Evolutionary conservation across 805 yeast species (phyloP), one percentile per base, ranked within the genome.

Genomic region (Yueomyces sp.): DNA sequence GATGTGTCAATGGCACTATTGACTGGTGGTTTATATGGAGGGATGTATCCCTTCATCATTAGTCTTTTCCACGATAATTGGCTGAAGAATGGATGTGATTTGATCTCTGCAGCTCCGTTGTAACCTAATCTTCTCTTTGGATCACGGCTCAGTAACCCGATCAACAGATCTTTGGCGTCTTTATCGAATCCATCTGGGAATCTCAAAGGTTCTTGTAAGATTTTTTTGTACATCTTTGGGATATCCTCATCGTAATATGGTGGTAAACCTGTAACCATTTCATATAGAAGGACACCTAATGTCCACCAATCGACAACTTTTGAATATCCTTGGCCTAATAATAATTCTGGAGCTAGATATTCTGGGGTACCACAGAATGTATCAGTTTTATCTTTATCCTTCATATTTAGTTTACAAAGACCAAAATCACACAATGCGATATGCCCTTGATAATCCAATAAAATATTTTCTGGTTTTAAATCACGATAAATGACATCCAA

Each of bases 251-350:
- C 96, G 60, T 85, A 90, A 59, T 85, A 90, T 37, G 97, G 97
- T 2, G 97, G 97, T 51, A 90, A 72, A 0, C 96, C 95, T 1
- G 96, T 86, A 48, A 90, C 69, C 97, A 90, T 90, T 59, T 88
- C 97, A 62, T 85, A 90, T 39, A 90, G 68, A 42, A 90, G 69
- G n/a, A 88, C 86, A 33, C 97, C 97, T 53, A 90, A 69, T 2
- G 97, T 90, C 97, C 97, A 90, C 87, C 95, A 90, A 63, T 90
- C 97, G 27, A 90, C 96, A 11, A 82, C 81, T 62, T 94, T 79
- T 4, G 96, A 87, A 64, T 90, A 90, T 2, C 96, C 96, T 57
- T 85, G 86, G 41, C 90, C 90, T 53, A 86, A 68, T 40, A 90
- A 68, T 52, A 90, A 68, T 63, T 90, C 97, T 1, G 97, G 97